Base-by-base conservation (phyloP, 176 grass and related monocot species). In the Aechmea fasciata region DNA sequence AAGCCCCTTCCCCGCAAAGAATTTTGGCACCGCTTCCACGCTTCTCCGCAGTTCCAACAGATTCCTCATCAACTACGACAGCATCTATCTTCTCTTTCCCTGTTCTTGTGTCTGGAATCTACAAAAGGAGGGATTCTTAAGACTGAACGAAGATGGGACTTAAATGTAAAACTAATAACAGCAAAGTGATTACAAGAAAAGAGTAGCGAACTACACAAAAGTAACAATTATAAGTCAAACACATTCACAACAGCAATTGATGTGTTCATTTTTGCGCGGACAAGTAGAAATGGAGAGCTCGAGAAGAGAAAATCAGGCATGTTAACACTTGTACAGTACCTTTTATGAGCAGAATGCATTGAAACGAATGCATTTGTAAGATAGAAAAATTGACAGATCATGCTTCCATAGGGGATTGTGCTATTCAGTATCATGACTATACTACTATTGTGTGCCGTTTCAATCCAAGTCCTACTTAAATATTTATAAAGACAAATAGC, bases 1-100 rank as follows among this genome's bases (percentile, higher is more conserved):
- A 71, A 15, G 76, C 76, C 65, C 80, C 77, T 90, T 85, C 80
- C 33, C 83, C 83, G 10, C 64, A 83, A 71, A 90, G 83, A 85
- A 90, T 85, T 68, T 90, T 90, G 48, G 87, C 87, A 63, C 83
- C 83, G 28, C 72, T 68, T 28, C 80, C 83, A 59, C 66, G 76
- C 23, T 71, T 51, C 57, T 80, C 73, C 50, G 47, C 51, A 71
- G 73, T 74, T 51, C 80, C 87, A 83, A 75, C 65, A 63, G 83
- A 85, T 50, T 83, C 83, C 49, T 90, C 71, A n/a, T 81, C 87
- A 80, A 85, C 87, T 41, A 85, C 80, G 54, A 90, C 87, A 41
- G 83, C 83, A 8, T 85, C 83, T 77, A 90, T 90, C 83, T 80
- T 90, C 50, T 90, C 79, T 75, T 85, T 80, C 17, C 73, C 80